Conservation (phyloP, 2,329 filamentous ascomycete species). For the Phialophora macrospora region DNA sequence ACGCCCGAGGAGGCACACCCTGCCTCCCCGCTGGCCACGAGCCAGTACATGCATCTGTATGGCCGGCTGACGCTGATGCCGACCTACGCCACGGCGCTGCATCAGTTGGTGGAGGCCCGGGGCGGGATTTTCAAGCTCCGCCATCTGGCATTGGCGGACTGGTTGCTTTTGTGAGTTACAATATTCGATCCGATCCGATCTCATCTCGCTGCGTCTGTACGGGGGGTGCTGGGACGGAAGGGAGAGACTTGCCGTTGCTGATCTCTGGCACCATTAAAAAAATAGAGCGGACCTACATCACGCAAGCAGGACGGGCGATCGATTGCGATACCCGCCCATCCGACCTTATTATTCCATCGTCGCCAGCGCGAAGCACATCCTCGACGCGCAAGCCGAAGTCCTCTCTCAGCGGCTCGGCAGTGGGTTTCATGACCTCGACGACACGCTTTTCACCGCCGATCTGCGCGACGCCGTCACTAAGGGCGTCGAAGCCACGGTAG, state of each 20-base stretch:
- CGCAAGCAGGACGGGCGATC: conserved; percentile 7
- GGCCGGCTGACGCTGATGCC: conserved; percentile 12
- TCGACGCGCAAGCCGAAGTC: not conserved
- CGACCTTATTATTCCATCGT: conserved; percentile 4
- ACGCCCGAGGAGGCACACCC: conserved; percentile 8
- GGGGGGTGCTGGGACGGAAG: too few species aligned
- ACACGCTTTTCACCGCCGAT: not conserved
- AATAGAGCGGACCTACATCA: conserved; percentile 3
- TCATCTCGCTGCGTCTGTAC: too few species aligned
- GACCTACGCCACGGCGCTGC: conserved; percentile 8
- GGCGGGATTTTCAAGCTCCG: not conserved
- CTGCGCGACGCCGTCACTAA: not conserved
- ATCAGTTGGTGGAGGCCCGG: conserved; percentile 3
- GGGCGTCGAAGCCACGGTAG: conserved; percentile 8
- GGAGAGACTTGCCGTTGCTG: not conserved
- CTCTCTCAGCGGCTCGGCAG: not conserved
- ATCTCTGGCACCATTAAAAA: not conserved
- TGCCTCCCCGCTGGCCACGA: conserved; percentile 1
- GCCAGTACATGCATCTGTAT: conserved; percentile 14
- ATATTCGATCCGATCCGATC: not conserved
- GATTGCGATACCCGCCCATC: conserved; percentile 7
- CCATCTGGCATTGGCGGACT: conserved; percentile 8
- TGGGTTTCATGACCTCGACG: not conserved
- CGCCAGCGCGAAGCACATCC: conserved; percentile 1
- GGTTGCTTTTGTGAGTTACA: conserved; percentile 10